Evolutionary conservation across 345 rosid species (phyloP), one percentile per base, ranked within the genome.

Genomic region (Nasturtium officinale): DNA sequence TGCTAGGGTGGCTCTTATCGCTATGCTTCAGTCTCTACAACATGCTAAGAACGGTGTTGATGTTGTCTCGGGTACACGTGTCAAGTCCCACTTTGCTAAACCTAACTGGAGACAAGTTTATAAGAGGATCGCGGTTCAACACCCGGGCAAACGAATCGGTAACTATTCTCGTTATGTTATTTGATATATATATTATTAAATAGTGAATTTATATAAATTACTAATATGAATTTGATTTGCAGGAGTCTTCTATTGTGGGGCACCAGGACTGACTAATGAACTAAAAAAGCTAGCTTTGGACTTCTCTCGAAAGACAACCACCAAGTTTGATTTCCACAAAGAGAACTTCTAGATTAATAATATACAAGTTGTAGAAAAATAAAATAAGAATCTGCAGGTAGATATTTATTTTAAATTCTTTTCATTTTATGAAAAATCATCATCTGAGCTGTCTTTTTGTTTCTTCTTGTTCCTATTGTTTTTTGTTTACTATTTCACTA

Each of bases 211-310:
- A 7, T 6, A 23, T 7, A 45, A 18, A 7, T 52, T 53, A 52
- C 32, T 70, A 58, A 64, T 56, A 6, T 28, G 26, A 37, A 46
- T n/a, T 65, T 57, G 57, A 15, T 48, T 69, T 71, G 88, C 90
- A 93, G 97, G 98, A 55, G 97, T 93, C 29, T 93, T 93, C 82
- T 90, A 93, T 56, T 93, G 97, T 73, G 98, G 96, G 72, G 87
- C 89, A 60, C 92, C 97, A 0, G 94, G 76, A 73, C 81, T 77
- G 9, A 82, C 84, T 0, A 83, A 89, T 73, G 96, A 93, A 53
- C 75, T 90, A 7, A 83, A 55, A 20, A 84, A 90, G 61, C 66
- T 90, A 43, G 96, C 97, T 25, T 82, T 61, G 48, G 96, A 86
- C 72, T 93, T 93, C 72, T 87, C 97, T 16, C 90, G 73, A 73